Base-by-base conservation (phyloP, 2,329 filamentous ascomycete species). In the Colletotrichum agaves region DNA sequence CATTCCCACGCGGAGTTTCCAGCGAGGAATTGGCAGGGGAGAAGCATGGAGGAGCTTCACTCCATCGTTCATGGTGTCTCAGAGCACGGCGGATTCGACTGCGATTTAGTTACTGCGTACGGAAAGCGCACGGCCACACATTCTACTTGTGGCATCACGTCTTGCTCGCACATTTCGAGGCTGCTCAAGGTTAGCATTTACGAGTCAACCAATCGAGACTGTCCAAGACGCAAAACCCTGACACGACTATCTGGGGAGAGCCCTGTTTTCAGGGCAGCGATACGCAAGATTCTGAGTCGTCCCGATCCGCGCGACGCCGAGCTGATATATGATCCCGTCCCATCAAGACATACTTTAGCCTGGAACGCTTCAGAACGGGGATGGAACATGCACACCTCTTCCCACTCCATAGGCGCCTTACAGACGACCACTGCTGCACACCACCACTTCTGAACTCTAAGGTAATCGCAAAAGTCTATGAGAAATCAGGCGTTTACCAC, bases 301-400 rank as follows among this genome's bases (percentile, higher is more conserved):
- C 61, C 13, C 39, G 53, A 21, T 68, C 53, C 53, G 61, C 53
- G 53, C 47, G 39, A 31, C 15, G 17, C 64, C 46, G 55, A 60
- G 61, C 57, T 33, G 44, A 27, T 21, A 31, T 33, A 4, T 35
- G 19, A 21, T 33, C 13, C 31, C 23, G 61, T 44, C 53, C 39
- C 17, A 17, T 44, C 47, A 37, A 27, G 13, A 60, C 44, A 55
- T 53, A 55, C 41, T 69, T 69, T 57, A 31, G 35, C 41, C 66
- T 69, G 67, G 63, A 69, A 69, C 67, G 56, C 11, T 33, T 62
- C 71, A 72, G 73, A 74, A 73, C 73, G 63, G 56, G 66, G 63
- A 70, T 74, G 73, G 72, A 74, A 74, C 73, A 67, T 58, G 56
- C 43, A 46, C 43, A 17, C 41, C 23, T 53, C 31, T 57, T n/a